phyloP scores from a whole-genome alignment of 306 rosid species.

The Mimosa pudica region DNA sequence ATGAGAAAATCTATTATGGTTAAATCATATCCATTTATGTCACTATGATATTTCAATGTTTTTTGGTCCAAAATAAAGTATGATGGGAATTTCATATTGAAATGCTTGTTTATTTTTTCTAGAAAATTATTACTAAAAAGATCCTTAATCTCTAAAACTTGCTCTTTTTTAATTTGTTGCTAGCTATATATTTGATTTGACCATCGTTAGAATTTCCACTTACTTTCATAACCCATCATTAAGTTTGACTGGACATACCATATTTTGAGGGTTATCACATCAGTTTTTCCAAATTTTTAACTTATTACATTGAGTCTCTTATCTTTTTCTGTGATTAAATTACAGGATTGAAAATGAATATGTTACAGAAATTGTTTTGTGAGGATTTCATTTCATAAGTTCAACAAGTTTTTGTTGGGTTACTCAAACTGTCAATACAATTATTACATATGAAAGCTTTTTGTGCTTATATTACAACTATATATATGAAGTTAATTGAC shows the following conservation, averaged over 20 bases:
- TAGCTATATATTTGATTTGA: not conserved
- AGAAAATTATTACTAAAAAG: no score
- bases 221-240: not conserved
- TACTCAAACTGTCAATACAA: not conserved
- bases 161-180: not conserved
- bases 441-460: not conserved
- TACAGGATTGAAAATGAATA: no score
- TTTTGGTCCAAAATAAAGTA: no score
- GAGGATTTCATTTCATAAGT: no score
- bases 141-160: not conserved
- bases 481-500: no score
- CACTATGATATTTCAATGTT: no score
- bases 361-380: not conserved
- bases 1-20: no score
- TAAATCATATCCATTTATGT: no score
- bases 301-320: not conserved
- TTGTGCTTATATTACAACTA: no score
- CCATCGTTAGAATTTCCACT: not conserved
- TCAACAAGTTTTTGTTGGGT: not conserved
- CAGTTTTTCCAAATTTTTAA: not conserved
- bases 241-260: not conserved
- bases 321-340: not conserved
- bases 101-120: no score
- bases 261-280: not conserved
- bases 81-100: no score